These are phyloP conservation scores for Beauveria brongniartii DNA, from an alignment of 2,329 filamentous ascomycete genomes.

Conservation along the genomic window DNA sequence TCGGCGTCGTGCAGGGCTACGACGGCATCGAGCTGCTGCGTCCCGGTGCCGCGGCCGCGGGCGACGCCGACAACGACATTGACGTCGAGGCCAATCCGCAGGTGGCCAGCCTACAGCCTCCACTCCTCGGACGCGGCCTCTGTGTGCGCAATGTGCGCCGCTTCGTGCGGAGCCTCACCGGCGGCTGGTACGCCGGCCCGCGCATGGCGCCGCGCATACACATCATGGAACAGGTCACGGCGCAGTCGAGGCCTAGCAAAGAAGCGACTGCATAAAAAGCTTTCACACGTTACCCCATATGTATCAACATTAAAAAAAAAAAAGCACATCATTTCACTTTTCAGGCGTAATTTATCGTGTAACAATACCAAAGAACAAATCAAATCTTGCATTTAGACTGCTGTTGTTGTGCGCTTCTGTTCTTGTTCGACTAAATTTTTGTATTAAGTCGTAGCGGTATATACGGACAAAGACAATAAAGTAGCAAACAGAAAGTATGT, in stretches of 20 bases:
- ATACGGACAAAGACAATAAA: neutral
- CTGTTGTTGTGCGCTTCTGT: neutral
- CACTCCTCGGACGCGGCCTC: slow-evolving; percentile 38
- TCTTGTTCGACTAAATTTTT: neutral
- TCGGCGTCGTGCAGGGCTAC: slow-evolving; percentile 50
- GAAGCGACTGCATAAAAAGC: neutral
- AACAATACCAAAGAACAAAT: no score
- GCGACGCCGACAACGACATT: slow-evolving; percentile 14
- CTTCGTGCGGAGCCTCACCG: slow-evolving; percentile 36
- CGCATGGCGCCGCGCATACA: slow-evolving; percentile 49
- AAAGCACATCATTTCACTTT: no score
- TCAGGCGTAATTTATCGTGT: no score
- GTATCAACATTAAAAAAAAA: neutral
- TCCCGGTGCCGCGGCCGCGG: slow-evolving; percentile 27
- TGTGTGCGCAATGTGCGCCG: slow-evolving; percentile 31
- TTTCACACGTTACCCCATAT: neutral
- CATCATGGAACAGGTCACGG: slow-evolving; percentile 32
- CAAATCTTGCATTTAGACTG: no score
- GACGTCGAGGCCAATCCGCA: slow-evolving; percentile 8
- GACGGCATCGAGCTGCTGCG: slow-evolving; percentile 49
- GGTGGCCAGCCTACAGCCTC: slow-evolving; percentile 14
- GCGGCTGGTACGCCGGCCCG: slow-evolving; percentile 59
- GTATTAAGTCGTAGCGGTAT: neutral
- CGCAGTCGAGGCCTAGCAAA: neutral
- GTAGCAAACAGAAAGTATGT: neutral